Evolutionary conservation across 164 flowering plant species (phyloP).

Genomic region (Paratinospora sagittata): DNA sequence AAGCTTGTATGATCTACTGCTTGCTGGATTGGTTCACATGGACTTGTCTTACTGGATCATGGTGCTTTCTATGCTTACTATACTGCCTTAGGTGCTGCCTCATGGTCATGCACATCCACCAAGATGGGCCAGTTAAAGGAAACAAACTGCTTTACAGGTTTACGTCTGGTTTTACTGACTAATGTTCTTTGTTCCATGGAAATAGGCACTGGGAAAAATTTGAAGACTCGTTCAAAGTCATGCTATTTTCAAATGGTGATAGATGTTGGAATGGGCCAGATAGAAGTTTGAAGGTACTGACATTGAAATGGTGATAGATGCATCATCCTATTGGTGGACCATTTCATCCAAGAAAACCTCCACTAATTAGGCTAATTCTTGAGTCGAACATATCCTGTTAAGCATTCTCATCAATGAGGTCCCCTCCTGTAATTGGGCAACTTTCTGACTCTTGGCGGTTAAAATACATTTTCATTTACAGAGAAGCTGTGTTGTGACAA

Average conservation of each 20-base stretch:
- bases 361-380: background rate
- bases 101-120: background rate
- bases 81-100: background rate
- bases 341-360: background rate
- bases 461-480: background rate
- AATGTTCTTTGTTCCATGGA: slow-evolving; percentile 10
- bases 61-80: background rate
- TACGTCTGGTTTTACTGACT: background rate
- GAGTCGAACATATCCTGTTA: background rate
- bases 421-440: no score
- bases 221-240: slow-evolving; percentile 61
- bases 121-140: background rate
- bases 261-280: slow-evolving; percentile 99
- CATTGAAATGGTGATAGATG: background rate
- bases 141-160: background rate
- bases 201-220: slow-evolving; percentile 87
- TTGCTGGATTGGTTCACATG: no score
- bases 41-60: no score
- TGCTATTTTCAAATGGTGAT: slow-evolving; percentile 80
- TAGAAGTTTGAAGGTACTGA: slow-evolving; percentile 82
- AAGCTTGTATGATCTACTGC: no score
- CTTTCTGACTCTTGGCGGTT: background rate
- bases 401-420: background rate
- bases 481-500: no score
- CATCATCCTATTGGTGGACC: background rate